Evolutionary conservation across 495 filamentous ascomycete species (phyloP).

Genomic region (Tuber melanosporum): DNA sequence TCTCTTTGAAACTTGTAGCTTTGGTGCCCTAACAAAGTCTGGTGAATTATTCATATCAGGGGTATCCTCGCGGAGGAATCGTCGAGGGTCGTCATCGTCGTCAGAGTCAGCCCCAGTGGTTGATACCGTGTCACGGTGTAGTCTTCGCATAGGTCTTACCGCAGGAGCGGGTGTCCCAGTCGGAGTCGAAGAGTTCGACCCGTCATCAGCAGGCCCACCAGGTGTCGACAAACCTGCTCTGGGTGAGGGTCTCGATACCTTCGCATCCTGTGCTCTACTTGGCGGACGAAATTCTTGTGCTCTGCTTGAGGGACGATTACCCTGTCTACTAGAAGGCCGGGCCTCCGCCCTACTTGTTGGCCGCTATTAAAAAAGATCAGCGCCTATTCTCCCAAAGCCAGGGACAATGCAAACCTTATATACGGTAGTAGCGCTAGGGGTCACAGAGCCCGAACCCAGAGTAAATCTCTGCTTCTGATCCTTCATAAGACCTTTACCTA

Average conservation of each 20-base stretch:
- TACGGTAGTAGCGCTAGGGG: neutral
- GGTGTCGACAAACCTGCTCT: neutral
- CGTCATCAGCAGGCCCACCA: neutral
- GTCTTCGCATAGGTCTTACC: conserved; percentile 24
- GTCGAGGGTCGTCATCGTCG: neutral
- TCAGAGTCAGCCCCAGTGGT: neutral
- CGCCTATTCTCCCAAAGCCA: neutral
- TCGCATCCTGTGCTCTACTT: neutral
- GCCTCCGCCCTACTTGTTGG: neutral
- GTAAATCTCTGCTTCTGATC: neutral
- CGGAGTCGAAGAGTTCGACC: conserved; percentile 1
- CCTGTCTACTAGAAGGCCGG: neutral
- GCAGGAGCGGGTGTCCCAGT: conserved; percentile 22
- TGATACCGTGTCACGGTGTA: conserved; percentile 7
- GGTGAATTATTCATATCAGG: conserved; percentile 22
- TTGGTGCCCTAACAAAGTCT: conserved; percentile 1
- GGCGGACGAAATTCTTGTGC: neutral
- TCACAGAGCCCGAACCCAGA: neutral
- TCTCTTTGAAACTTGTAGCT: conserved; percentile 21
- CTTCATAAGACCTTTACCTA: neutral
- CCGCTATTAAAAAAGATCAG: neutral
- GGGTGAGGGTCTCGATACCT: neutral
- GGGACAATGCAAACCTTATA: neutral
- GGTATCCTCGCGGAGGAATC: conserved; percentile 12
- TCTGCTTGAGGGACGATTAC: neutral